Conservation (phyloP, 495 filamentous ascomycete species). For the Viridothelium virens region DNA sequence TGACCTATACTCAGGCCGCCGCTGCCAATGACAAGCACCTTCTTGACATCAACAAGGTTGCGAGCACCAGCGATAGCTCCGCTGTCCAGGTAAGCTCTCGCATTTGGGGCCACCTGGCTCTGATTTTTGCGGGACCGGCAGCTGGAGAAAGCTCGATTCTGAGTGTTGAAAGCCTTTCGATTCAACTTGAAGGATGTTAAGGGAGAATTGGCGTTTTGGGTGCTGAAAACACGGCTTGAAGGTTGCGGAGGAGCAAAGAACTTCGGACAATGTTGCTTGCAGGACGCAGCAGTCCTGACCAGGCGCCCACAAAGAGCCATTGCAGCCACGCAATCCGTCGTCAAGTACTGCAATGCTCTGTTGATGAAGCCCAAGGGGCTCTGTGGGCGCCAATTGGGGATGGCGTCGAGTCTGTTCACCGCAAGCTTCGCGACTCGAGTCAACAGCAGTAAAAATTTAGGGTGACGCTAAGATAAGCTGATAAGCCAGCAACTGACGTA, state of each 20-base stretch:
- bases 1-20: constrained; percentile 97
- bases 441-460: neutral
- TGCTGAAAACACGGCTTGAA: constrained; percentile 14
- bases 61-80: constrained; percentile 66
- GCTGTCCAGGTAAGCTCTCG: constrained; percentile 81
- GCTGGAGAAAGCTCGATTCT: constrained; percentile 2
- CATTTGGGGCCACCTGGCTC: constrained; percentile 63
- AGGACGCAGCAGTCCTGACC: constrained; percentile 22
- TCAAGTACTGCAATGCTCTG: constrained; percentile 1
- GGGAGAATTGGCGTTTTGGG: constrained; percentile 10
- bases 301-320: constrained; percentile 32
- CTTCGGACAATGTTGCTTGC: neutral
- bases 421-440: neutral
- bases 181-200: constrained; percentile 14
- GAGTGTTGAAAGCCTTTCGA: neutral
- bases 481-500: neutral
- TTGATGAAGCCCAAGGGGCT: neutral
- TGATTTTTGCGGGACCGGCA: constrained; percentile 17
- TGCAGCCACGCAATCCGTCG: constrained; percentile 10
- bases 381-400: neutral
- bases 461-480: constrained; percentile 7
- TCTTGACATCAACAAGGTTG: constrained; percentile 84
- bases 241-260: constrained; percentile 19
- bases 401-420: neutral
- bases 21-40: constrained; percentile 93